A percentile compares a stretch with the other conserved stretches of the same genome.
phyloP scores from a whole-genome alignment of 2,329 filamentous ascomycete genomes.

The Paecilomyces dactylethromorphus region DNA sequence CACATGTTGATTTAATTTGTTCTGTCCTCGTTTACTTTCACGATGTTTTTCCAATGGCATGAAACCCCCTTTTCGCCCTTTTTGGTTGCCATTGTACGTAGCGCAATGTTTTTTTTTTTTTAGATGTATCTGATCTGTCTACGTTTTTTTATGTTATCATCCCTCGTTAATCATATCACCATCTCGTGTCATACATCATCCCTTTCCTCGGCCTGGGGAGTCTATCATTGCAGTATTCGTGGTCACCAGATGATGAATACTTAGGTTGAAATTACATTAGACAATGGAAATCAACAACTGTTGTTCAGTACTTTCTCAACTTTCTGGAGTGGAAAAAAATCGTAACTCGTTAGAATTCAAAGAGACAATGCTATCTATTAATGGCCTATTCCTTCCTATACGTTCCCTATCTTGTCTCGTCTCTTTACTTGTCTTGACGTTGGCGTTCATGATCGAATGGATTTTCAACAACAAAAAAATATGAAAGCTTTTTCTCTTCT shows the following conservation, averaged over 20 bases:
- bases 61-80: not conserved
- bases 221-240: too few species aligned
- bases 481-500: not conserved
- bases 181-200: not conserved
- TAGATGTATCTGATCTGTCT: not conserved
- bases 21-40: not conserved
- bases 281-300: too few species aligned
- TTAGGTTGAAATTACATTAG: not conserved
- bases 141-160: not conserved
- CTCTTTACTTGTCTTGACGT: not conserved
- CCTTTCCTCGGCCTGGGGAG: not conserved
- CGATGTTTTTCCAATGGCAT: not conserved
- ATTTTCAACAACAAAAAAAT: not conserved
- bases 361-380: not conserved
- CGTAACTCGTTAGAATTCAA: not conserved
- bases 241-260: not conserved
- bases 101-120: not conserved
- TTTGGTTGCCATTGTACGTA: not conserved
- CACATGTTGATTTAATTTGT: constrained; percentile 2
- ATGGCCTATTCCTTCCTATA: not conserved
- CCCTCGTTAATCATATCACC: not conserved
- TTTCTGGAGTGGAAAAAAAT: not conserved
- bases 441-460: not conserved
- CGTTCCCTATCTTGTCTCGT: not conserved
- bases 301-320: too few species aligned